Evolutionary conservation across 352 stramenopile genomes (phyloP).

Genomic region (Phytophthora hibernalis): DNA sequence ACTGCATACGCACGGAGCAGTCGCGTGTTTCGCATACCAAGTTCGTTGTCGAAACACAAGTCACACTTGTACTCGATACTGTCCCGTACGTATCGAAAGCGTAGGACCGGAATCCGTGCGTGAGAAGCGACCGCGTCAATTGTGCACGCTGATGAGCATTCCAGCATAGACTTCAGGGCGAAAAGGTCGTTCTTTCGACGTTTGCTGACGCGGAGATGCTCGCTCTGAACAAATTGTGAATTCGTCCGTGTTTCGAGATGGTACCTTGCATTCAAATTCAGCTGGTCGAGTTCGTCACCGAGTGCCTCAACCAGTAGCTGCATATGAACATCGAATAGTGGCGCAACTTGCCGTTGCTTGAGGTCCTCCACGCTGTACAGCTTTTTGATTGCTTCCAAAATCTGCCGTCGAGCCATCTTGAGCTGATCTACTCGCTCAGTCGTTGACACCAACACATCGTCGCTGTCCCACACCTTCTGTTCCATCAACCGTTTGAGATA

Average conservation of each 20-base stretch:
- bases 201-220: constrained; percentile 35
- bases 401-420: constrained; percentile 21
- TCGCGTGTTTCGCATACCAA: constrained; percentile 76
- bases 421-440: constrained; percentile 41
- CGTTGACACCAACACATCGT: background rate
- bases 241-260: background rate
- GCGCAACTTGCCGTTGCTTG: constrained; percentile 29
- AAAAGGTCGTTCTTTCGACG: constrained; percentile 51
- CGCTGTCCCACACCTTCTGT: constrained; percentile 18
- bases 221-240: constrained; percentile 17
- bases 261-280: background rate
- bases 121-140: constrained; percentile 56
- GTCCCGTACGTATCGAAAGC: constrained; percentile 52
- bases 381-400: constrained; percentile 15
- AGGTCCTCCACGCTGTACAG: constrained; percentile 3
- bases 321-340: constrained; percentile 40
- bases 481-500: constrained; percentile 49
- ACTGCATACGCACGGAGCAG: constrained; percentile 73
- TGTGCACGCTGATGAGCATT: constrained; percentile 37
- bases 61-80: constrained; percentile 59
- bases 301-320: constrained; percentile 27
- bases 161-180: constrained; percentile 38
- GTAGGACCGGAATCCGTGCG: constrained; percentile 75
- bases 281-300: constrained; percentile 1
- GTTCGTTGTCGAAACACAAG: constrained; percentile 79